phyloP scores from a whole-genome alignment of 1,139 yeast genomes.

The Yamadazyma siamensis region DNA sequence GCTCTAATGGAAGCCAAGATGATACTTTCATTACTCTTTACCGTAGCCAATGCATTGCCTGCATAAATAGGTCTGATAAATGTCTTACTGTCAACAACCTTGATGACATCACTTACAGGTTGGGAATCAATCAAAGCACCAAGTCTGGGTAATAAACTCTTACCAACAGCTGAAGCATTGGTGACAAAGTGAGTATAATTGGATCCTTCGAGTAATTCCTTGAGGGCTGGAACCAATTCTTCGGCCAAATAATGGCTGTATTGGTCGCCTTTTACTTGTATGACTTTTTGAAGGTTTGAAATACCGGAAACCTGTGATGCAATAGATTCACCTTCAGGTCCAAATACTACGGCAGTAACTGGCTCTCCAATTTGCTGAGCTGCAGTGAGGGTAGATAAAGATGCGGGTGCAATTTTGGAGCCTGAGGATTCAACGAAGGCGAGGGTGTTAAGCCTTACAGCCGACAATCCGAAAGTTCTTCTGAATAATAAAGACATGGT shows the following conservation, averaged over 20 bases:
- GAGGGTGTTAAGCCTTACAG: slow-evolving; percentile 47
- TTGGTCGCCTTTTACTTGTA: slow-evolving; percentile 47
- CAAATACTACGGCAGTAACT: slow-evolving; percentile 58
- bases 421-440: slow-evolving; percentile 69
- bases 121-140: slow-evolving; percentile 85
- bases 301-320: slow-evolving; percentile 38
- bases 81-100: slow-evolving; percentile 63
- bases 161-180: slow-evolving; percentile 84
- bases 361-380: slow-evolving; percentile 66
- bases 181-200: slow-evolving; percentile 68
- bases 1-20: slow-evolving; percentile 76
- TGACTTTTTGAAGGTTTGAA: slow-evolving; percentile 42
- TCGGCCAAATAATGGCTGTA: slow-evolving; percentile 65
- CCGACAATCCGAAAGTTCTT: slow-evolving; percentile 30
- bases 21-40: slow-evolving; percentile 63
- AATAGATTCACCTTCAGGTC: slow-evolving; percentile 45
- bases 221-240: slow-evolving; percentile 57
- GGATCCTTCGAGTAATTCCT: slow-evolving; percentile 38
- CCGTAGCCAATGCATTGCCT: slow-evolving; percentile 88
- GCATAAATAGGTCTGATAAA: slow-evolving; percentile 95
- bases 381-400: slow-evolving; percentile 64
- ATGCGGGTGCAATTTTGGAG: slow-evolving; percentile 54
- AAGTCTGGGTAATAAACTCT: slow-evolving; percentile 79
- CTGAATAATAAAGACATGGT: slow-evolving; percentile 10
- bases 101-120: slow-evolving; percentile 79